Base-by-base conservation (phyloP, 1,139 yeast genomes). In the Yamadazyma atlantica region DNA sequence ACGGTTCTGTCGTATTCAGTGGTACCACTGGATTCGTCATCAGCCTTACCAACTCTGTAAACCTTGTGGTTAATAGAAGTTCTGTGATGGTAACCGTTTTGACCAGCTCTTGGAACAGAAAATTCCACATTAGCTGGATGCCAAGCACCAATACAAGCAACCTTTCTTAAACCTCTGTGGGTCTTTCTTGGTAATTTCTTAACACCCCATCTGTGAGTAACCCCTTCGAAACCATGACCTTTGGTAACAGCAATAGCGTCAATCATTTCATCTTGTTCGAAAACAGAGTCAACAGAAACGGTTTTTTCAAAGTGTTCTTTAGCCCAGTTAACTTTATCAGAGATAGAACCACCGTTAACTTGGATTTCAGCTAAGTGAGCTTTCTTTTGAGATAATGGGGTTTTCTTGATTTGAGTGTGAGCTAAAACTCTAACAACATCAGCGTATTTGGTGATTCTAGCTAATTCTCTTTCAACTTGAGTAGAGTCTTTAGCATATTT, bases 111-210 rank as follows among this genome's bases (percentile, higher is more conserved):
- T 65, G 98, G 97, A 76, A 92, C 98, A 69, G 97, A 86, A 95
- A 95, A 92, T 78, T 83, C 80, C 69, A 92, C 99, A 81, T 92
- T 96, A 78, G 96, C 85, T 76, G 98, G 98, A 82, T 92, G 98
- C 99, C 99, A 92, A 70, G 99, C 97, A 85, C 99, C 99, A 69
- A 92, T 94, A 89, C 99, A 92, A 70, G 98, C 99, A 77, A 92
- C 98, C 89, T 94, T 94, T 85, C 99, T 89, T 73, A 90, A 83
- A 92, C 99, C 99, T 85, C 97, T 89, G 79, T 92, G 99, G 73
- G 99, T 92, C 95, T 92, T 92, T 83, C 99, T 89, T 78, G 99
- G 98, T 64, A 92, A 82, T 83, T 86, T 89, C 92, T 90, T 94
- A 85, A 98, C 92, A 73, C 98, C 98, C 97, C 97, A 92, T 87